Evolutionary conservation across 768 basidiomycete species (phyloP).

Genomic region (Mycena leptocephala): DNA sequence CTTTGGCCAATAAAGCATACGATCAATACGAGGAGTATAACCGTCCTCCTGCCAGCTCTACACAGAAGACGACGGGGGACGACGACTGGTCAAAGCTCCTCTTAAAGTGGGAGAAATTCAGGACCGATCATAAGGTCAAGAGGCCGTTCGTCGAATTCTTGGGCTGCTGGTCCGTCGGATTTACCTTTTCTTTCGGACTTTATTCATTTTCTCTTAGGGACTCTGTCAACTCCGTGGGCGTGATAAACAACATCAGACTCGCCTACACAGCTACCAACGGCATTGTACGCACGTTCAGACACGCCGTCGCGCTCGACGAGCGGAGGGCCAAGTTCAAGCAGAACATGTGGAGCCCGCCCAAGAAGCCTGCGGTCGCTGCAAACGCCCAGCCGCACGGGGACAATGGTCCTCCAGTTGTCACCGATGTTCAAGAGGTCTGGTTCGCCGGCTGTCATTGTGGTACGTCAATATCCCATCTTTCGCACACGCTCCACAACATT

Average conservation of each 20-base stretch:
- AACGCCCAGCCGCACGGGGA: neutral
- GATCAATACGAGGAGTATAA: constrained; percentile 4
- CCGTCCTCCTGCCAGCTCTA: neutral
- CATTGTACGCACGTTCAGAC: constrained; percentile 20
- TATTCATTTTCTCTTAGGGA: constrained; percentile 23
- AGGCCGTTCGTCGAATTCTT: constrained; percentile 21
- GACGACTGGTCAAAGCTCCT: neutral
- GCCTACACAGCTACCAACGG: constrained; percentile 19
- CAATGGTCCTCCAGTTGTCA: constrained; percentile 11
- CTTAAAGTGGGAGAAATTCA: neutral
- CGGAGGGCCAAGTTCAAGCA: constrained; percentile 21
- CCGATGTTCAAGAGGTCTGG: constrained; percentile 25
- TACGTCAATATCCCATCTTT: constrained; percentile 13
- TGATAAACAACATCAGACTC: constrained; percentile 7
- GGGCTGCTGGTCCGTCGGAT: constrained; percentile 20
- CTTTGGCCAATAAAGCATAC: neutral
- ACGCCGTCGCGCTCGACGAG: constrained; percentile 27
- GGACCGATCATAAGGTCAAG: constrained; percentile 4
- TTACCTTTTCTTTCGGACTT: neutral
- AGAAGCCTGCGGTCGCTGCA: constrained; percentile 2
- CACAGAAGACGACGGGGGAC: constrained; percentile 4
- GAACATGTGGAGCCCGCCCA: constrained; percentile 19
- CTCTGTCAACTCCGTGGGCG: constrained; percentile 28
- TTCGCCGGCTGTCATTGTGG: constrained; percentile 29
- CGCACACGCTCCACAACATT: neutral